Percentiles rank a stretch among this genome's conserved stretches.
Conservation (phyloP, 1,139 yeast genomes). For the Debaryomycetaceae sp. region DNA sequence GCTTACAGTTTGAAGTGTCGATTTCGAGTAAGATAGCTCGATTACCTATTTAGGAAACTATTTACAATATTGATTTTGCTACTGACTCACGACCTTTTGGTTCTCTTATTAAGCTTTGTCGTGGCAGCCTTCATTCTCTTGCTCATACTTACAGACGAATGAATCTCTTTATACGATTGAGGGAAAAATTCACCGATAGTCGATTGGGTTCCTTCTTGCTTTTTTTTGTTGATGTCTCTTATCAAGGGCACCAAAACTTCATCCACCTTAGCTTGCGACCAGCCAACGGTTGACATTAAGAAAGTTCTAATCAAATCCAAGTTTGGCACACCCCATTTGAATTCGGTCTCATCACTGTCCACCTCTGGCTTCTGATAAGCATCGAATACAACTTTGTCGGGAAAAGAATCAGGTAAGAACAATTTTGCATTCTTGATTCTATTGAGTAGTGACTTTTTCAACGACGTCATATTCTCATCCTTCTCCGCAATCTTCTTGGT, state of each 20-base stretch:
- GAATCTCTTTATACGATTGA: slow-evolving; percentile 39
- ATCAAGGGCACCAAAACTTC: slow-evolving; percentile 88
- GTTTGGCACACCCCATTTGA: slow-evolving; percentile 90
- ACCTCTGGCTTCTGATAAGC: slow-evolving; percentile 83
- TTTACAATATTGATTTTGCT: not conserved
- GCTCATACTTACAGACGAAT: slow-evolving; percentile 49
- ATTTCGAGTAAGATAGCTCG: not conserved
- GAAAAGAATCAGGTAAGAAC: slow-evolving; percentile 63
- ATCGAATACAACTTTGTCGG: slow-evolving; percentile 61
- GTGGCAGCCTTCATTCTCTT: slow-evolving; percentile 62
- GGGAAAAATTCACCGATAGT: slow-evolving; percentile 62
- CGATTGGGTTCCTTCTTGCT: slow-evolving; percentile 52
- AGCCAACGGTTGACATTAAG: slow-evolving; percentile 70
- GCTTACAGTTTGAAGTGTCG: not conserved
- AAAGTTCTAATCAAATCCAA: slow-evolving; percentile 73
- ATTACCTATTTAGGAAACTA: slow-evolving; percentile 9
- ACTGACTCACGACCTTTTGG: not conserved
- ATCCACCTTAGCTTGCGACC: slow-evolving; percentile 76
- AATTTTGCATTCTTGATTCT: slow-evolving; percentile 59
- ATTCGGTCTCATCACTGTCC: slow-evolving; percentile 70
- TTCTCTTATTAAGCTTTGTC: slow-evolving; percentile 37
- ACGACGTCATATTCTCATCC: slow-evolving; percentile 20
- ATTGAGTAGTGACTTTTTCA: slow-evolving; percentile 49
- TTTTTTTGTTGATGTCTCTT: slow-evolving; percentile 65
- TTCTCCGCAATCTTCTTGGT: slow-evolving; percentile 14